A percentile compares a stretch with the other conserved stretches of the same genome.
These are phyloP conservation scores for Pseudogymnoascus sp. DNA, from an alignment of 2,329 filamentous ascomycete genomes.

Conservation along the genomic window DNA sequence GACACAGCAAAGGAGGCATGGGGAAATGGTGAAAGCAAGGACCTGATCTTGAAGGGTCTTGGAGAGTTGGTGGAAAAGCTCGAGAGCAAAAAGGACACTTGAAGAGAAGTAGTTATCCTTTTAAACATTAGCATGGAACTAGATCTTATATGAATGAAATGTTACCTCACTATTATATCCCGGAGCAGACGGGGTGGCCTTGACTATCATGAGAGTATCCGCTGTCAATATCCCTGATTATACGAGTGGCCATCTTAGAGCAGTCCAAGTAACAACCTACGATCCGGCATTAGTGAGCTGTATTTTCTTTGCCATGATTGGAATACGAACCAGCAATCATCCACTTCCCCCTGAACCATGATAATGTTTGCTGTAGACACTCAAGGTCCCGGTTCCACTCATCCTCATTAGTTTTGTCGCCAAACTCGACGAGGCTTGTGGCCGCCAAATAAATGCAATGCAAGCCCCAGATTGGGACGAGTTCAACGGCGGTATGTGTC, in stretches of 20 bases:
- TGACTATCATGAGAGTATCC: neutral
- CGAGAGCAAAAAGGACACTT: neutral
- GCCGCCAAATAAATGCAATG: neutral
- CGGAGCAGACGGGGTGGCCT: neutral
- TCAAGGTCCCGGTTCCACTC: neutral
- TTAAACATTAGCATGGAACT: neutral
- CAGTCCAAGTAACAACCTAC: neutral
- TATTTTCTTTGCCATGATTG: neutral
- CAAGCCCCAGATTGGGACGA: conserved; percentile 1
- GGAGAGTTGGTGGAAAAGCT: neutral
- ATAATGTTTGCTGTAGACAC: neutral
- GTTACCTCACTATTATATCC: neutral
- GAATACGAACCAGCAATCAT: conserved; percentile 3
- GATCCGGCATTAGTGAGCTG: neutral
- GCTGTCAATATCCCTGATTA: neutral
- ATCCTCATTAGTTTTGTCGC: neutral
- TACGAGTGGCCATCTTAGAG: neutral
- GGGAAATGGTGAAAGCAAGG: neutral
- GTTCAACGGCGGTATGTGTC: neutral
- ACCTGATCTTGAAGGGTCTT: neutral
- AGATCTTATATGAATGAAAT: neutral
- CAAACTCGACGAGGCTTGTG: neutral
- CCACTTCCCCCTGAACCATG: neutral
- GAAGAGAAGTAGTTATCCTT: neutral
- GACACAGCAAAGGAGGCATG: neutral